Conservation (phyloP, 352 stramenopile species). For the Saprolegnia diclina region DNA sequence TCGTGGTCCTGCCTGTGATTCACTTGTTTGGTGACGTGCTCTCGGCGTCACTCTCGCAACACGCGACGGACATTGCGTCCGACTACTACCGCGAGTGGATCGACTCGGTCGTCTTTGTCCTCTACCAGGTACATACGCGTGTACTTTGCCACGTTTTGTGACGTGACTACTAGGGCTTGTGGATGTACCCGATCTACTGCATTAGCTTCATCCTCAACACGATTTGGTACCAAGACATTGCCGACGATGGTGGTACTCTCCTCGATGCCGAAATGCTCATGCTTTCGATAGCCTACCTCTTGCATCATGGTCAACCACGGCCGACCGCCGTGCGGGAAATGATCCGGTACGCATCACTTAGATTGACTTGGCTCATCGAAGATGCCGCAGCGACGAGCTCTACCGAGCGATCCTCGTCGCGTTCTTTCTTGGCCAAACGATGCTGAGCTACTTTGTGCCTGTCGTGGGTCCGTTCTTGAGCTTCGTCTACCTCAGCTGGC, state of each 20-base stretch:
- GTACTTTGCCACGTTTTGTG: neutral
- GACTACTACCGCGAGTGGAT: conserved; percentile 70
- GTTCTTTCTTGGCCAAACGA: conserved; percentile 81
- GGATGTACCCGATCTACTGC: conserved; percentile 90
- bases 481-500: conserved; percentile 82
- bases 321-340: conserved; percentile 73
- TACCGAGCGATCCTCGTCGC: conserved; percentile 81
- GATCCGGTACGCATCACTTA: conserved; percentile 55
- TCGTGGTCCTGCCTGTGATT: conserved; percentile 78
- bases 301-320: conserved; percentile 44
- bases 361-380: neutral
- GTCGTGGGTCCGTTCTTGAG: conserved; percentile 64
- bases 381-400: conserved; percentile 53
- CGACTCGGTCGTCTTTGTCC: conserved; percentile 75
- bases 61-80: conserved; percentile 30
- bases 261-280: neutral
- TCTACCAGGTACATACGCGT: conserved; percentile 58
- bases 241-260: conserved; percentile 58
- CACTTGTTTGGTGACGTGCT: conserved; percentile 82
- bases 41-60: conserved; percentile 35
- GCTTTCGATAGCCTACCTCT: conserved; percentile 20
- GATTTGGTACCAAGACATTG: conserved; percentile 89
- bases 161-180: conserved; percentile 47
- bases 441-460: conserved; percentile 76
- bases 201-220: conserved; percentile 89